Base-by-base conservation (phyloP, 768 basidiomycete genomes). In the Tulasnella sp. region DNA sequence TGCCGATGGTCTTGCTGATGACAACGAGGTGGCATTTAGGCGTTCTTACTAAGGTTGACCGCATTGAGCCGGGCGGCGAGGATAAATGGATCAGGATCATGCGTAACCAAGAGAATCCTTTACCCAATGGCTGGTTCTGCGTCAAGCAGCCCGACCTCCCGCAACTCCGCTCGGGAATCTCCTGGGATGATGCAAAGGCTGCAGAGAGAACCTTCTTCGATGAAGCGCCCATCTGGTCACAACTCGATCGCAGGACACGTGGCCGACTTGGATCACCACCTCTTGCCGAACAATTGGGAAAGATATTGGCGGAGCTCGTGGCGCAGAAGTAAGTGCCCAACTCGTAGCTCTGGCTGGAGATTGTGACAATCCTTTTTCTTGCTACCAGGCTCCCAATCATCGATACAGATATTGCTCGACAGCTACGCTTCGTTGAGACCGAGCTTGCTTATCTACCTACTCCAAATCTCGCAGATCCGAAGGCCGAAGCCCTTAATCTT, bases 11-110 rank as follows among this genome's bases (percentile, higher is more conserved):
- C 42, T 43, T n/a, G n/a, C n/a, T n/a, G n/a, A n/a, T n/a, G n/a
- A n/a, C n/a, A n/a, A 19, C 42, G n/a, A n/a, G n/a, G n/a, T n/a
- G n/a, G n/a, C n/a, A n/a, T n/a, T n/a, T n/a, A 85, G 85, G 85
- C 47, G 83, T 86, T 17, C 74, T 86, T n/a, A 89, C 85, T 0
- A 88, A 89, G 63, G 84, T 84, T 0, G 86, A 86, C 63, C 78
- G 82, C 5, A 85, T 83, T 58, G 78, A 78, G 0, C 52, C 67
- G 0, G 81, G 80, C 0, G 79, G 81, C 34, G 80, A 82, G 56
- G 68, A 68, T 1, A 69, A 65, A 1, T 88, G 86, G 86, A 61
- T 85, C 11, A 15, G 30, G 3, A 45, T 66, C 9, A 47, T 66
- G 1, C 32, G 54, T 3, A 64, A 64, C 53, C 26, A 65, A 2